Base-by-base conservation (phyloP, 306 rosid species). In the Castanea sativa region DNA sequence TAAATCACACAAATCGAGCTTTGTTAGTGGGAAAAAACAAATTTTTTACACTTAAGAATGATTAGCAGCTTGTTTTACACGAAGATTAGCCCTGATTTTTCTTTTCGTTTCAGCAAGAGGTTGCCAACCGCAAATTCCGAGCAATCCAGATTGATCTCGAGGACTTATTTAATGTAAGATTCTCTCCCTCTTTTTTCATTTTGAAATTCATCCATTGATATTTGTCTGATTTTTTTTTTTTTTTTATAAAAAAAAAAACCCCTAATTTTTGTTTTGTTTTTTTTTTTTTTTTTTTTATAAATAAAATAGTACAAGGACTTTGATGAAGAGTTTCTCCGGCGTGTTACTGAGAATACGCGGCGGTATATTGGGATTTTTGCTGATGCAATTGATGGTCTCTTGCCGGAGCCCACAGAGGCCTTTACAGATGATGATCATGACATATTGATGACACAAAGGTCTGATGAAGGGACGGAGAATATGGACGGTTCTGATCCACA, bases 351-450 rank as follows among this genome's bases (percentile, higher is more conserved):
- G 56, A 96, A 96, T 76, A 90, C 99, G 29, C 74, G 94, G 69
- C 86, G 99, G 23, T 92, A 94, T 82, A 80, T 94, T 77, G 96
- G 92, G 75, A 75, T 89, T 81, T 92, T 94, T 15, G 85, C 97
- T 20, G 92, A 90, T 74, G 97, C 96, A 1, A 90, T 94, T 35
- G 98, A 92, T 14, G 97, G 88, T 76, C 97, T 94, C 73, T 84
- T 94, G 91, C 98, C 98, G 1, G 92, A 85, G 78, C 85, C 97
- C 6, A 93, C 96, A 0, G 98, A 96, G 90, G 88, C 88, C 23
- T 96, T 96, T 83, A 71, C 82, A 0, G 99, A 93, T 71, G 99
- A 93, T 80, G 99, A 96, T 60, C 98, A 96, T 75, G 99, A 96
- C 85, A 93, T 96, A 76, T 76, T 91, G 86, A 93, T 96, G 98